These are phyloP conservation scores for Rosa rugosa DNA, from an alignment of 306 rosid species.

Conservation along the genomic window DNA sequence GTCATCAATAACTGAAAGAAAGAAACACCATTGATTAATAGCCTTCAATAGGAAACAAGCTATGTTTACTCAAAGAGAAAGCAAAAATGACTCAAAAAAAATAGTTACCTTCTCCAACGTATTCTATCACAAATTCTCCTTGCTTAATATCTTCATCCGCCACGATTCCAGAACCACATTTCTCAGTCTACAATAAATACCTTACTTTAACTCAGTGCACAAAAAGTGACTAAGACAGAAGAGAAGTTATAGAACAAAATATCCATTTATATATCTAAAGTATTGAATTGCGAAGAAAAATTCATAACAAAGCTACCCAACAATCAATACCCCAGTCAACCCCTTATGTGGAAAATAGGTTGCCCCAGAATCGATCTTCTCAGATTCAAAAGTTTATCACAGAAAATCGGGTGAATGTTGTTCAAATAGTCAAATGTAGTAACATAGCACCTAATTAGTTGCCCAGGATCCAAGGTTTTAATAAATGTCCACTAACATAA, in stretches of 20 bases:
- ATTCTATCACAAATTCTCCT: slow-evolving; percentile 92
- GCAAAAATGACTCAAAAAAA: neutral
- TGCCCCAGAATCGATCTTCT: neutral
- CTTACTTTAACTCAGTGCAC: slow-evolving; percentile 25
- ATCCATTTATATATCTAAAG: neutral
- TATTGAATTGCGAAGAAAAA: neutral
- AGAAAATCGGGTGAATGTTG: neutral
- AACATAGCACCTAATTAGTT: neutral
- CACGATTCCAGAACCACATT: slow-evolving; percentile 91
- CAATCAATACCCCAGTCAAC: neutral
- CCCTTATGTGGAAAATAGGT: neutral
- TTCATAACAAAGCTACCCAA: neutral
- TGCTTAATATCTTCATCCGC: slow-evolving; percentile 83
- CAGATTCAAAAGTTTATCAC: neutral
- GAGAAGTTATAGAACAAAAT: slow-evolving; percentile 8
- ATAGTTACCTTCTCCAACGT: slow-evolving; percentile 88
- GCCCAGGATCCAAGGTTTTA: neutral
- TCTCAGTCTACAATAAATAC: slow-evolving; percentile 73
- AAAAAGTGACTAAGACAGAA: slow-evolving; percentile 1
- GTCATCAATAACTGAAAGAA: slow-evolving; percentile 84
- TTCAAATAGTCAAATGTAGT: neutral
- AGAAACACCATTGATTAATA: slow-evolving; percentile 27
- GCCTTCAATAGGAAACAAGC: slow-evolving; percentile 15
- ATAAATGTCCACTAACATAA: neutral
- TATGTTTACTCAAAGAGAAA: neutral